Conservation (phyloP, 169 alveolate genomes). For the Plasmodium gaboni region DNA sequence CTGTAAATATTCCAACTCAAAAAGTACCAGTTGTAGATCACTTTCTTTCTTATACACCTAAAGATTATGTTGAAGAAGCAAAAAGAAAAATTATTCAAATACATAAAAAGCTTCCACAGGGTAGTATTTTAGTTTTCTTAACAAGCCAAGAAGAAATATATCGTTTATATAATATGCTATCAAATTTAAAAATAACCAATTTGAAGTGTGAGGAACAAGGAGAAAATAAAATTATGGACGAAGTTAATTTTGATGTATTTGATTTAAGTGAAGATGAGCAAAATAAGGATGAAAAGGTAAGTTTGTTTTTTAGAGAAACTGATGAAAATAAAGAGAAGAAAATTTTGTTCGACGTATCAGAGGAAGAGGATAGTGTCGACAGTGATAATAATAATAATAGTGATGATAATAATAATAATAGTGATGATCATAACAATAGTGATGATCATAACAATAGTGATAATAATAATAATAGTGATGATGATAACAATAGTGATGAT, state of each 20-base stretch:
- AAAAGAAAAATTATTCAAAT: conserved; percentile 87
- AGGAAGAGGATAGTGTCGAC: conserved; percentile 51
- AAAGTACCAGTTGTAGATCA: conserved; percentile 80
- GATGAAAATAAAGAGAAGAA: conserved; percentile 75
- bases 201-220: background rate
- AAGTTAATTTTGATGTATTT: conserved; percentile 29
- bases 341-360: conserved; percentile 71
- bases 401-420: background rate
- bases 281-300: conserved; percentile 24
- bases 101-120: conserved; percentile 96
- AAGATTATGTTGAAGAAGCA: conserved; percentile 83
- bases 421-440: conserved; percentile 32
- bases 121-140: conserved; percentile 97
- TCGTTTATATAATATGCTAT: conserved; percentile 88
- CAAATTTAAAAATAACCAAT: conserved; percentile 76
- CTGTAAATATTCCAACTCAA: conserved; percentile 80
- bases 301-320: conserved; percentile 47
- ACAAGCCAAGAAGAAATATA: conserved; percentile 97
- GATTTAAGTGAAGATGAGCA: conserved; percentile 77
- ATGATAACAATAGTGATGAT: conserved; percentile 44
- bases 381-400: background rate
- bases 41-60: conserved; percentile 77
- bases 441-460: conserved; percentile 21
- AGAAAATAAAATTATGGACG: background rate
- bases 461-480: conserved; percentile 20